These are phyloP conservation scores for Alternaria sp. DNA, from an alignment of 2,329 filamentous ascomycete genomes.

Conservation along the genomic window DNA sequence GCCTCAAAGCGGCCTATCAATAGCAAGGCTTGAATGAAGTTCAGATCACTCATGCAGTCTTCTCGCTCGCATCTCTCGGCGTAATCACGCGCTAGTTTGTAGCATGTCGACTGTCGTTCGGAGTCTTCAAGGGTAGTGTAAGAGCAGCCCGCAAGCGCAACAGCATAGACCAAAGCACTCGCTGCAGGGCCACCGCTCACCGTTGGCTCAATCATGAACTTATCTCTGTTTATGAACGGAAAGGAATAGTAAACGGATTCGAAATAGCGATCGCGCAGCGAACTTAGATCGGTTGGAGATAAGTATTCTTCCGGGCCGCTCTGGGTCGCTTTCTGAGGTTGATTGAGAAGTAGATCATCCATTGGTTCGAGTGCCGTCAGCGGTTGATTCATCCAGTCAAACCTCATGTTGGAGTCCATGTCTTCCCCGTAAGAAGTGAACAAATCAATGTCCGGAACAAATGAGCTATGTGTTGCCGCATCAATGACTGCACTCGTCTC, in stretches of 20 bases:
- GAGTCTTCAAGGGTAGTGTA: neutral
- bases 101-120: neutral
- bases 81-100: neutral
- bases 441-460: neutral
- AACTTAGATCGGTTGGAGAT: neutral
- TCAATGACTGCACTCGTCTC: neutral
- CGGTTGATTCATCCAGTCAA: neutral
- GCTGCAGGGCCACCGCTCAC: neutral
- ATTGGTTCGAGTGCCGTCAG: neutral
- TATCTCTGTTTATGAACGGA: constrained; percentile 2
- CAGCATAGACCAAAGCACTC: neutral
- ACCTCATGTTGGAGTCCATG: neutral
- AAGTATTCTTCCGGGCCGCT: neutral
- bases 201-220: neutral
- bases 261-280: neutral
- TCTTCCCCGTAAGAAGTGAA: neutral
- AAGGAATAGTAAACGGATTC: neutral
- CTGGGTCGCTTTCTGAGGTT: neutral
- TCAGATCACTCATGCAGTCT: neutral
- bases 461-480: neutral
- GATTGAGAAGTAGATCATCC: neutral
- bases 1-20: neutral
- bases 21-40: neutral
- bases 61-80: neutral
- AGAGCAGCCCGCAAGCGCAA: constrained; percentile 1